A percentile compares a stretch with the other conserved stretches of the same genome.
phyloP scores from a whole-genome alignment of 2,329 filamentous ascomycete species.

The Ophiosphaerella narmari region DNA sequence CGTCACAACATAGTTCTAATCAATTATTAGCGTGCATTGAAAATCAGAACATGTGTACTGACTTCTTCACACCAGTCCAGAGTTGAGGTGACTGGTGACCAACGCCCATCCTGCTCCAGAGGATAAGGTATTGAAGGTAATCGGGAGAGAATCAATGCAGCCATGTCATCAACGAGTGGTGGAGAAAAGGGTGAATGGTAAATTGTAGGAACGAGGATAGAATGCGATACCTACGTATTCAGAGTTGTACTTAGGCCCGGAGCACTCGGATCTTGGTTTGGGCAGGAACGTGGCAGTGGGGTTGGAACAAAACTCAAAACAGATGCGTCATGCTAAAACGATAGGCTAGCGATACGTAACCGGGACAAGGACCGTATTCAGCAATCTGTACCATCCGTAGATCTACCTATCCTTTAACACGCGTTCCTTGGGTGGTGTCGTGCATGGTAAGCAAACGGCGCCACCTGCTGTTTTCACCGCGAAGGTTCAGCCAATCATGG shows the following conservation, averaged over 20 bases:
- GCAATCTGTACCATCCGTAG: too few species aligned
- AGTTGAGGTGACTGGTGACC: conserved; percentile 72
- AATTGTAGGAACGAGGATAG: neutral
- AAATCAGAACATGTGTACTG: conserved; percentile 11
- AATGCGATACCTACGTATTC: too few species aligned
- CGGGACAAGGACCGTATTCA: neutral
- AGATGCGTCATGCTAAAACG: conserved; percentile 7
- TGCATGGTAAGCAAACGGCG: too few species aligned
- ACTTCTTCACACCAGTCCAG: conserved; percentile 83
- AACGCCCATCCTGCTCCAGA: conserved; percentile 62
- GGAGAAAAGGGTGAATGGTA: neutral
- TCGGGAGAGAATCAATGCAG: conserved; percentile 38
- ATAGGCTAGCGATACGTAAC: conserved; percentile 3
- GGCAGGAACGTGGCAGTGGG: conserved; percentile 9
- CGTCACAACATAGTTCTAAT: conserved; percentile 74
- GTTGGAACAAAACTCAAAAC: neutral
- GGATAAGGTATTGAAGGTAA: conserved; percentile 55
- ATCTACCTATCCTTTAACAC: too few species aligned
- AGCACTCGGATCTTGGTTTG: conserved; percentile 5
- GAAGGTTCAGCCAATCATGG: conserved; percentile 21
- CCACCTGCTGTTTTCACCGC: conserved; percentile 8
- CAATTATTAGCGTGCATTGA: conserved; percentile 6
- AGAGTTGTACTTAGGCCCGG: neutral
- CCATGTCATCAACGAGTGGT: neutral
- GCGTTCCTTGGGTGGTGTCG: too few species aligned